Evolutionary conservation across 352 stramenopile genomes (phyloP).

Genomic region (Phytophthora pisi): DNA sequence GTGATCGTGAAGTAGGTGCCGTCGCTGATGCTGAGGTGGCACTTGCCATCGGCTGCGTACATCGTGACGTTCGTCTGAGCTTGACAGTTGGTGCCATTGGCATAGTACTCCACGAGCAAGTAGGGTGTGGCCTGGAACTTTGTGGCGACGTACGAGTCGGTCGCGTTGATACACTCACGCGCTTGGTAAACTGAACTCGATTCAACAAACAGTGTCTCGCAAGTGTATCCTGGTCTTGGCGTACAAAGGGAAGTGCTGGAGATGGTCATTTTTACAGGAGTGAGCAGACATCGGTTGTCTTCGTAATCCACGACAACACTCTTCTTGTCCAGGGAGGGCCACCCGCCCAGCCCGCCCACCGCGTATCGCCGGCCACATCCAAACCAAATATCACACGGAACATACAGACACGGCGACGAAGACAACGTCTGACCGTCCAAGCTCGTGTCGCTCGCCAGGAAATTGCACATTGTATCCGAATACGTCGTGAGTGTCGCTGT

Average conservation of each 20-base stretch:
- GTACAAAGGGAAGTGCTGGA: not conserved
- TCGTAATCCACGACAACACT: conserved; percentile 10
- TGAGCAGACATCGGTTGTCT: not conserved
- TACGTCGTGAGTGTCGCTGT: conserved; percentile 11
- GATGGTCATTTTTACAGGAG: not conserved
- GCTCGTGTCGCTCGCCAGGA: not conserved
- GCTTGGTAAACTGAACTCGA: not conserved
- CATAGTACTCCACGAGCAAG: conserved; percentile 7
- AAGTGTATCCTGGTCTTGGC: not conserved
- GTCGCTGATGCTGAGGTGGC: conserved; percentile 1
- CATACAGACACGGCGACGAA: conserved; percentile 4
- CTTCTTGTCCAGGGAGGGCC: conserved; percentile 2
- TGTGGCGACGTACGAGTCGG: not conserved
- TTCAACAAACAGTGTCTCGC: not conserved
- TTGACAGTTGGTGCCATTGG: not conserved
- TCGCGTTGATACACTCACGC: not conserved
- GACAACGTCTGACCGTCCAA: conserved; percentile 8
- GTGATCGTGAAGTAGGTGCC: not conserved
- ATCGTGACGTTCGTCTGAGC: not conserved
- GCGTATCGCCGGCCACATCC: conserved; percentile 4
- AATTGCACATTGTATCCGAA: conserved; percentile 1
- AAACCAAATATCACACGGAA: not conserved
- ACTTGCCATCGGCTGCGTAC: conserved; percentile 13
- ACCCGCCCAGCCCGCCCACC: conserved; percentile 8
- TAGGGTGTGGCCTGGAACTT: conserved; percentile 5